phyloP scores from a whole-genome alignment of 2,329 filamentous ascomycete species.

The Aschersonia sp. region DNA sequence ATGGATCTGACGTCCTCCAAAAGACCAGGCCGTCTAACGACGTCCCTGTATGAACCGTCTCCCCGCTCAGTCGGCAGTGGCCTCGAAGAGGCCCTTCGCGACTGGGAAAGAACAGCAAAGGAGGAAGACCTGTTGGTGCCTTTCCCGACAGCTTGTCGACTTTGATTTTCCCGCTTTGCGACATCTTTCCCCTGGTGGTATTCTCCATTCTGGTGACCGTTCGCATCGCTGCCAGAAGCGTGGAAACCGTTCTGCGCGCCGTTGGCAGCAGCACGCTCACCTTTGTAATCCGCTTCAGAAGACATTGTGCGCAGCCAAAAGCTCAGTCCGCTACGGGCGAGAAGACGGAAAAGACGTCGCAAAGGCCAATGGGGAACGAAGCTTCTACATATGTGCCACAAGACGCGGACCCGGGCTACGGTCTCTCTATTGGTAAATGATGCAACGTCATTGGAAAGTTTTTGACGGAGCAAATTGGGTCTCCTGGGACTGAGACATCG shows the following conservation, averaged over 20 bases:
- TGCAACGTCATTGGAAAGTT: too few relatives aligned
- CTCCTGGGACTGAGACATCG: too few relatives aligned
- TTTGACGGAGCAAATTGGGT: too few relatives aligned
- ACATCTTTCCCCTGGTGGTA: conserved; percentile 2
- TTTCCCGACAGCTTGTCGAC: neutral
- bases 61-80: conserved; percentile 49
- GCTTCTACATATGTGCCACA: too few relatives aligned
- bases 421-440: too few relatives aligned
- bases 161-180: neutral
- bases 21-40: conserved; percentile 34
- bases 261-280: neutral
- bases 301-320: neutral
- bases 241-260: conserved; percentile 10
- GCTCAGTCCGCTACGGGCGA: too few relatives aligned
- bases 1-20: conserved; percentile 43
- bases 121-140: conserved; percentile 2
- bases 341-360: too few relatives aligned
- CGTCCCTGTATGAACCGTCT: conserved; percentile 41
- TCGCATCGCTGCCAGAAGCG: conserved; percentile 7
- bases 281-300: neutral
- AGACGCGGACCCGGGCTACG: too few relatives aligned
- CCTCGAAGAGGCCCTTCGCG: conserved; percentile 34
- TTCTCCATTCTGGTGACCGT: conserved; percentile 6
- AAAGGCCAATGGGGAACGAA: too few relatives aligned
- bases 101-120: conserved; percentile 14